These are phyloP conservation scores for Herpetomonas tarakana DNA, from an alignment of 208 protist genomes.

Conservation along the genomic window DNA sequence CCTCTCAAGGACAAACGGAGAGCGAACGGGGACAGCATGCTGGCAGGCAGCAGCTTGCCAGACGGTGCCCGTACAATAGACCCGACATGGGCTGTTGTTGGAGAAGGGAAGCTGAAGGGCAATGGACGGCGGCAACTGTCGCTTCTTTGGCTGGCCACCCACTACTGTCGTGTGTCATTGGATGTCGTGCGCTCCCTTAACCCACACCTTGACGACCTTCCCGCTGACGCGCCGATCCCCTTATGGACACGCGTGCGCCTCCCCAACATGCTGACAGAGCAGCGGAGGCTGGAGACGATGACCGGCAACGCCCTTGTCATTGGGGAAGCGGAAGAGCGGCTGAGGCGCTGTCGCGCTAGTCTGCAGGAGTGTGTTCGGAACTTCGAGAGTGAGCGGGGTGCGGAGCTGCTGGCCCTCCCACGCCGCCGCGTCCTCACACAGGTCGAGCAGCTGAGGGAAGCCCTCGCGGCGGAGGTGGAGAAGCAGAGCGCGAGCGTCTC, in stretches of 20 bases:
- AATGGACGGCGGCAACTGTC: background rate
- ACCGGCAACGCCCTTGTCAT: conserved; percentile 45
- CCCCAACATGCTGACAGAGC: conserved; percentile 16
- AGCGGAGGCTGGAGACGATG: conserved; percentile 12
- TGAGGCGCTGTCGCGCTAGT: conserved; percentile 27
- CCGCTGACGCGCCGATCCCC: conserved; percentile 23
- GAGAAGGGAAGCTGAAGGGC: background rate
- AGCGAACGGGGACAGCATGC: too few relatives aligned
- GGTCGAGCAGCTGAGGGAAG: conserved; percentile 42
- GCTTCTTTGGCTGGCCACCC: background rate
- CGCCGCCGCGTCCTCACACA: conserved; percentile 42
- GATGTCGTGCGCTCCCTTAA: conserved; percentile 57
- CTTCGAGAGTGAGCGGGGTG: conserved; percentile 17
- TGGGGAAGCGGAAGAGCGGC: conserved; percentile 34
- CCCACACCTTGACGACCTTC: conserved; percentile 22
- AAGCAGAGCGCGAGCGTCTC: conserved; percentile 46
- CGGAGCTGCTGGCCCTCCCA: conserved; percentile 20
- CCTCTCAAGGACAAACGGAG: too few relatives aligned
- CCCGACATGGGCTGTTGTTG: too few relatives aligned
- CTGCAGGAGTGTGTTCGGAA: conserved; percentile 25
- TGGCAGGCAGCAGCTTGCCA: too few relatives aligned
- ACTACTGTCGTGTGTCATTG: conserved; percentile 15
- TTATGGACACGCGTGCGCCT: conserved; percentile 48
- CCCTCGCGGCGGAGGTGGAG: conserved; percentile 40
- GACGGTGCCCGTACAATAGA: too few relatives aligned